Base-by-base conservation (phyloP, 495 filamentous ascomycete genomes). In the Wilcoxina mikolae region DNA sequence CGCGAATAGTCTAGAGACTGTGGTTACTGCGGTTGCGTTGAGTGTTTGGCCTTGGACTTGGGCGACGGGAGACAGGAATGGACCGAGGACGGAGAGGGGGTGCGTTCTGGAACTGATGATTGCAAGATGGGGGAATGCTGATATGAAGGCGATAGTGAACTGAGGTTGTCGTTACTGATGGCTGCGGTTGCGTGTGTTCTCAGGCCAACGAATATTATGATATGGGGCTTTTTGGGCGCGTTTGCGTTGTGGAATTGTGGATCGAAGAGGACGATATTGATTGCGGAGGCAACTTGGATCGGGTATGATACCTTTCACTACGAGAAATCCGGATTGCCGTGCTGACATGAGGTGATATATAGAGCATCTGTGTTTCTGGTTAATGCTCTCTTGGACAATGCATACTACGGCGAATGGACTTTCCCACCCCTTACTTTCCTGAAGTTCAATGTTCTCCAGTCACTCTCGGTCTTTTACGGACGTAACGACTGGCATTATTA, bases 401-500 rank as follows among this genome's bases (percentile, higher is more conserved):
- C 81, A 4, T 96, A 87, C 69, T 99, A 93, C 58, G 80, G 81
- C 25, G 68, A 76, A 53, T 95, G 87, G 87, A 84, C 86, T 2
- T 87, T 99, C 56, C 91, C 91, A 23, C 87, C 90, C 0, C 73
- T 93, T 51, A 79, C 80, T 45, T 99, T 88, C 72, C 73, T 96
- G 22, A 79, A 93, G 66, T 94, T 94, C 76, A 99, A 99, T 69
- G 71, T 99, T 35, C 77, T 80, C 9, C 81, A 94, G 64, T 82
- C 80, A 7, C 74, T 99, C 12, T 83, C 91, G 27, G 75, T 85
- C 15, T 95, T 95, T 68, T 99, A 99, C 65, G 91, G 91, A n/a
- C 73, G 70, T 27, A 96, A 94, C 70, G 76, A 83, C 46, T 84
- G 81, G 77, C 86, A 95, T 61, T 99, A 96, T 69, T 99, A 95